Evolutionary conservation across 1,139 yeast genomes (phyloP), one percentile per base, ranked within the genome.

Genomic region (Debaryomyces sp.): DNA sequence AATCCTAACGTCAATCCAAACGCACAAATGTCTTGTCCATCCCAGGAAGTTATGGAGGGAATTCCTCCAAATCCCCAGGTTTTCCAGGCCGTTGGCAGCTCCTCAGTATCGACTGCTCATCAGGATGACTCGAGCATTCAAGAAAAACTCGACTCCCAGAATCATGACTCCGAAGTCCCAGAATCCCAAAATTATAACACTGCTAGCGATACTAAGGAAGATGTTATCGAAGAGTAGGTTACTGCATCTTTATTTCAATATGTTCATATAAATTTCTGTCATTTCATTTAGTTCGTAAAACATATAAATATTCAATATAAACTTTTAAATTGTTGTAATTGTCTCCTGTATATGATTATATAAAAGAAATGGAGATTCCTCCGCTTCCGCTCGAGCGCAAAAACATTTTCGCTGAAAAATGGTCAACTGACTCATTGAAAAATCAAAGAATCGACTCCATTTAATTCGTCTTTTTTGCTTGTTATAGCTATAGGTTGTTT

Each of bases 341-440:
- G 6, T 1, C 18, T 30, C 36, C 35, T 41, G 43, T 21, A 29
- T 29, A 27, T 26, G 12, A 29, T 12, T 22, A 13, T 21, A 18
- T 9, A 41, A 30, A 27, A 32, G 30, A 32, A 32, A 15, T 32
- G 21, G 12, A 32, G 26, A 35, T 41, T 41, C 9, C 21, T 39
- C 18, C 18, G 35, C 38, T 44, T 47, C 51, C 51, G 51, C 38
- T 49, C 49, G 51, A 46, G 51, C 51, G 50, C 34, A 21, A 13
- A 22, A 32, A 22, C 27, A 24, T 17, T n/a, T 30, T n/a, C n/a
- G 43, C 34, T 35, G 42, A 42, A 42, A 46, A 41, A 41, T 18
- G 13, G 18, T 27, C 32, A 9, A 30, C 43, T 45, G 48, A 48
- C 48, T 48, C 48, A 48, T 34, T 45, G 45, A 44, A 41, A 41